Evolutionary conservation across 805 yeast species (phyloP).

Genomic region (Danielozyma ontarioensis): DNA sequence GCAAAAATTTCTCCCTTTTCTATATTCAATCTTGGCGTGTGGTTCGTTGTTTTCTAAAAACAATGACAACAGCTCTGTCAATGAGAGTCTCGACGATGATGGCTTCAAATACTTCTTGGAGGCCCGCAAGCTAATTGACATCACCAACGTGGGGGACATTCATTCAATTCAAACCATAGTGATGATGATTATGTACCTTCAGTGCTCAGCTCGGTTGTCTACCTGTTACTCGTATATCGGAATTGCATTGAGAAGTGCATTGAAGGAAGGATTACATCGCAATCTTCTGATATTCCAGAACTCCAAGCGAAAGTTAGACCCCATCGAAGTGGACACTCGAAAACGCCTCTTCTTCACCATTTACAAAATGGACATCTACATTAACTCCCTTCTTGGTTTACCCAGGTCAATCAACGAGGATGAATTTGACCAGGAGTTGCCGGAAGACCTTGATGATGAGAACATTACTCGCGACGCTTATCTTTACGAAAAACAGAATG

Average conservation of each 20-base stretch:
- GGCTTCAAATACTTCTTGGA: constrained; percentile 78
- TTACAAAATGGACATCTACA: constrained; percentile 85
- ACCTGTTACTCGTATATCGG: constrained; percentile 90
- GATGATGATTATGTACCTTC: constrained; percentile 79
- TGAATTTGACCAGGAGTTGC: constrained; percentile 84
- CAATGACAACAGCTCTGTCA: constrained; percentile 17
- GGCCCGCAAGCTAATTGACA: constrained; percentile 73
- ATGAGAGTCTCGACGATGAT: constrained; percentile 56
- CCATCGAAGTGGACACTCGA: constrained; percentile 76
- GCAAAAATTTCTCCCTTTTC: constrained; percentile 68
- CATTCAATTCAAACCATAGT: constrained; percentile 81
- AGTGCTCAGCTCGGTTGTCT: constrained; percentile 81
- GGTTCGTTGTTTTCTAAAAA: constrained; percentile 72
- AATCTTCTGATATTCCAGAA: constrained; percentile 46
- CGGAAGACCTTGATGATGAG: constrained; percentile 81
- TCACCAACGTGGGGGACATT: constrained; percentile 77
- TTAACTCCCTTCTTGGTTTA: constrained; percentile 79
- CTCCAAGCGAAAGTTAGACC: constrained; percentile 54
- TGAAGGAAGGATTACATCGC: constrained; percentile 79
- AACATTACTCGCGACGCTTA: constrained; percentile 68
- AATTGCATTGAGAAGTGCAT: constrained; percentile 75
- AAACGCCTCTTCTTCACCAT: constrained; percentile 87
- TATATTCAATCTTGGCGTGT: constrained; percentile 83
- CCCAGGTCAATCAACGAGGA: constrained; percentile 74
- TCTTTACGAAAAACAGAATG: constrained; percentile 40